A percentile compares a stretch with the other conserved stretches of the same genome.
Conservation (phyloP, 768 basidiomycete genomes). For the Trametopsis cervina region DNA sequence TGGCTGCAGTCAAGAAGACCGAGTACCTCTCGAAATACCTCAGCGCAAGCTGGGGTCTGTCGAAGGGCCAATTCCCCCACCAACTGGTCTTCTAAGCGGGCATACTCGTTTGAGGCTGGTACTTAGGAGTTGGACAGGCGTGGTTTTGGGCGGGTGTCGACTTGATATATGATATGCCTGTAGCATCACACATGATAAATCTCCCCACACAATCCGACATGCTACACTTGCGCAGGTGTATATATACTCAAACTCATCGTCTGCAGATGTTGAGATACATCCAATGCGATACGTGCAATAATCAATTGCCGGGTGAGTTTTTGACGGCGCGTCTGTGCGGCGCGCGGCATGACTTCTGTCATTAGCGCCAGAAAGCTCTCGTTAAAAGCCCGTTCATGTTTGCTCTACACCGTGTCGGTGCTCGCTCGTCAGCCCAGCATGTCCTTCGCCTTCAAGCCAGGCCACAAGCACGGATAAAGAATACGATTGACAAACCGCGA, state of each 20-base stretch:
- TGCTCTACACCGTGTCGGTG: not conserved
- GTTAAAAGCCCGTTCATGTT: constrained; percentile 1
- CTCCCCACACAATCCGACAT: constrained; percentile 11
- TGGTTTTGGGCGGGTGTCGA: not conserved
- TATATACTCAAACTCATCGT: no score
- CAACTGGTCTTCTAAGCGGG: constrained; percentile 72
- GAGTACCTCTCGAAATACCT: constrained; percentile 91
- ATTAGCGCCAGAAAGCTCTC: not conserved
- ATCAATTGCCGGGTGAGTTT: no score
- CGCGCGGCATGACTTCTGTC: no score
- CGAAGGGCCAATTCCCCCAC: constrained; percentile 97
- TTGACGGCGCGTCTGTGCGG: no score
- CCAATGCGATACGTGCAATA: not conserved
- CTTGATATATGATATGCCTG: constrained; percentile 33
- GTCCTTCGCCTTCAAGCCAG: not conserved
- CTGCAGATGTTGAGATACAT: no score
- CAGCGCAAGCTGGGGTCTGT: constrained; percentile 86
- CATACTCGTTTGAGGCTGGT: no score
- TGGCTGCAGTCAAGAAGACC: constrained; percentile 84
- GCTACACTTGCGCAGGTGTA: constrained; percentile 18
- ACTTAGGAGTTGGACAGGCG: constrained; percentile 16
- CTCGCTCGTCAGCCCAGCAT: constrained; percentile 4
- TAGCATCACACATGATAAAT: constrained; percentile 27
- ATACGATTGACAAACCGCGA: constrained; percentile 2
- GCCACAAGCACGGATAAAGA: not conserved